Base-by-base conservation (phyloP, 495 filamentous ascomycete species). In the Neurospora pannonica region DNA sequence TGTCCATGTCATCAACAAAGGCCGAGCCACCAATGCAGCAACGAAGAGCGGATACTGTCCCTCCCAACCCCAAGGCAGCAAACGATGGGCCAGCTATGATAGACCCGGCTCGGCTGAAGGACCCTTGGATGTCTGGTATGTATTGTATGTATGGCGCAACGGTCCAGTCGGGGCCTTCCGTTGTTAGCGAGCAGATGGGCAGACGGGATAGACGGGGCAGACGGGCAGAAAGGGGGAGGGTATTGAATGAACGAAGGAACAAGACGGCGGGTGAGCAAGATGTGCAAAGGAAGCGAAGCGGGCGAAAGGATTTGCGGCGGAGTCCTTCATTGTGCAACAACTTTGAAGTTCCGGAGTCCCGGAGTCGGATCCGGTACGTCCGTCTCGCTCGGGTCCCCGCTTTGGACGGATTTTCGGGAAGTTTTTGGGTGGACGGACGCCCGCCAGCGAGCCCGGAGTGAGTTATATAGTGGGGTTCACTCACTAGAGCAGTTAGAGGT, bases 41-140 rank as follows among this genome's bases (percentile, higher is more conserved):
- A 8, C 39, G 70, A 13, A 74, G 91, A 70, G 86, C 90, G 13
- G 89, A 89, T 75, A 93, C 90, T 19, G 75, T 90, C 28, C 88
- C 90, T 13, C 77, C 82, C 11, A 80, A 82, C 54, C 54, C 54
- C 28, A 67, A 67, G 54, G 54, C 54, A 67, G 19, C 48, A 37
- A 77, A 75, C 17, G 83, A 83, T 40, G 83, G 80, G 8, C 87
- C 88, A 0, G 75, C 77, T 28, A 83, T 95, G 85, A 87, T 97
- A 38, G 85, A 89, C 0, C 84, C 89, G 15, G 85, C 89, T 24
- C 86, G 91, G 37, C 86, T 95, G 15, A 88, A 88, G 70, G 89
- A 90, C 42, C 80, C n/a, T 43, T 43, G 40, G 8, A 43, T 43
- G 19, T 36, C 15, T 19, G 40, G 40, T 43, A 43, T 43, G 40